phyloP scores from a whole-genome alignment of 2,329 filamentous ascomycete species.

The Coniochaeta sp. region DNA sequence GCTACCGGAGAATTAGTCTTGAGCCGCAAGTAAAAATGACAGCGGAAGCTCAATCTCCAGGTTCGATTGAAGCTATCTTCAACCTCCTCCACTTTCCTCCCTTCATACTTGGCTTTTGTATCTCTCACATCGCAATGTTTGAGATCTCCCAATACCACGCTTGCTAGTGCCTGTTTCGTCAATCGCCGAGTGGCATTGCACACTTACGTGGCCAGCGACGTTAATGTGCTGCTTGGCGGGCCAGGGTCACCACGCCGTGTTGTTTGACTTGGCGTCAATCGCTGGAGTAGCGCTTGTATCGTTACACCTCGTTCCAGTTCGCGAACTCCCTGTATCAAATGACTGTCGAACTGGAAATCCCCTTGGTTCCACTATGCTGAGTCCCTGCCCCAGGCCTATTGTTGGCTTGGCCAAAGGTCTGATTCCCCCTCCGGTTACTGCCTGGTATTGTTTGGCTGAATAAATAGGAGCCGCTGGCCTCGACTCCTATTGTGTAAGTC shows the following conservation, averaged over 20 bases:
- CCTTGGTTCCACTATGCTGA: neutral
- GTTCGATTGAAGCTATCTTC: neutral
- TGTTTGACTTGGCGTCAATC: slow-evolving; percentile 9
- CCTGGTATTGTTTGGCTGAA: neutral
- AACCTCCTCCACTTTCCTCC: neutral
- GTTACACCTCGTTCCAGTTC: neutral
- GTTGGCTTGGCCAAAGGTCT: neutral
- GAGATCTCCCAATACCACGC: neutral
- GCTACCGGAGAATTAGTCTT: too few species aligned
- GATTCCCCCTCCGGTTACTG: neutral
- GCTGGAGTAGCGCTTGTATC: neutral
- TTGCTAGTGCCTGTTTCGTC: neutral
- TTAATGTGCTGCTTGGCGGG: slow-evolving; percentile 2
- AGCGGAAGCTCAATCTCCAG: too few species aligned
- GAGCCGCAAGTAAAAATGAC: too few species aligned
- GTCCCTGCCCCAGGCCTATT: neutral
- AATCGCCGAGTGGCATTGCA: neutral
- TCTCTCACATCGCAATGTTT: slow-evolving; percentile 3
- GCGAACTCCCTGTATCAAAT: neutral
- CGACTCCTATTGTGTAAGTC: neutral
- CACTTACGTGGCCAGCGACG: neutral
- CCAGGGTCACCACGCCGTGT: slow-evolving; percentile 3
- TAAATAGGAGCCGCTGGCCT: neutral
- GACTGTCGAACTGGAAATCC: neutral
- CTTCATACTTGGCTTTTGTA: neutral